Percentiles rank a stretch among this genome's conserved stretches.
These are phyloP conservation scores for Datisca glomerata DNA, from an alignment of 306 rosid species.

Conservation along the genomic window DNA sequence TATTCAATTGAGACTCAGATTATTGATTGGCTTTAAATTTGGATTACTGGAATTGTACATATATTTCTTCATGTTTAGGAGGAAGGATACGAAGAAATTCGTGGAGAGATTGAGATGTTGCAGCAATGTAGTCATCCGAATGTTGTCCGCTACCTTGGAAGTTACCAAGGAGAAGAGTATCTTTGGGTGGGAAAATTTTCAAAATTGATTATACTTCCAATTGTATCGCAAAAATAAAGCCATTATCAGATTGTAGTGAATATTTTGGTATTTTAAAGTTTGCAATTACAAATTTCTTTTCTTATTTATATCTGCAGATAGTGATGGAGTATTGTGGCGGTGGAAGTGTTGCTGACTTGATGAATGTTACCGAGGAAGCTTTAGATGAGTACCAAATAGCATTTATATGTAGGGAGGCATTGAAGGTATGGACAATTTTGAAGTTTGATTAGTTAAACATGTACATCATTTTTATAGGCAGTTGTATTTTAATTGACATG, in stretches of 20 bases:
- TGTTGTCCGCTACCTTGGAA: slow-evolving; percentile 95
- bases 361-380: slow-evolving; percentile 74
- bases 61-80: slow-evolving; percentile 39
- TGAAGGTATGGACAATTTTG: slow-evolving; percentile 85
- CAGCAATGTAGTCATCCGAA: slow-evolving; percentile 98
- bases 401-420: slow-evolving; percentile 82
- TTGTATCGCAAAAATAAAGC: too few relatives aligned
- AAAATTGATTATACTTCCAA: slow-evolving; percentile 7
- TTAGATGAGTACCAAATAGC: slow-evolving; percentile 96
- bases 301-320: slow-evolving; percentile 87
- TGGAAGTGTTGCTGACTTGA: slow-evolving; percentile 95
- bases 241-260: too few relatives aligned
- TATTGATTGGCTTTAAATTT: slow-evolving; percentile 8
- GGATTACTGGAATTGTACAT: slow-evolving; percentile 12
- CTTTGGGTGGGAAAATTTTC: slow-evolving; percentile 68
- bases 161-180: slow-evolving; percentile 98
- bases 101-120: slow-evolving; percentile 97
- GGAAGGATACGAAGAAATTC: slow-evolving; percentile 97
- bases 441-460: too few relatives aligned
- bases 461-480: too few relatives aligned
- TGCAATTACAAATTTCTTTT: too few relatives aligned
- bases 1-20: neutral
- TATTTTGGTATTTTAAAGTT: too few relatives aligned
- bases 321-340: slow-evolving; percentile 99
- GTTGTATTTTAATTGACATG: too few relatives aligned